These are phyloP conservation scores for Fusarium robinianum DNA, from an alignment of 2,329 filamentous ascomycete genomes.

Conservation along the genomic window DNA sequence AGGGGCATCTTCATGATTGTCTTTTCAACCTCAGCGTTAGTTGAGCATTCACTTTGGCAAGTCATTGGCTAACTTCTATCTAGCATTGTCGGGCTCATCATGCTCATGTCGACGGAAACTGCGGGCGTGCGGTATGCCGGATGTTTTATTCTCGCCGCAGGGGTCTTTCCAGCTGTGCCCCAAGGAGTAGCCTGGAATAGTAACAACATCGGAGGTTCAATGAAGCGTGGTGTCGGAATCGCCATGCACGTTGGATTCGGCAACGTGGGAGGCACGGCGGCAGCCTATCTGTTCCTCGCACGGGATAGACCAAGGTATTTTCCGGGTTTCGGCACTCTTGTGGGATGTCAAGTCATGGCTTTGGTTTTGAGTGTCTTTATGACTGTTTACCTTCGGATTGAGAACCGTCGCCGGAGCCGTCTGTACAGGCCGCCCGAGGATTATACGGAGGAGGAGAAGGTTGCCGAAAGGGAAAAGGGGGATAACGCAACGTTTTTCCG, in stretches of 20 bases:
- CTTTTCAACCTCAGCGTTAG: conserved; percentile 3
- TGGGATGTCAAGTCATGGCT: conserved; percentile 5
- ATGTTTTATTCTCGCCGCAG: conserved; percentile 7
- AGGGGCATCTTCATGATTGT: conserved; percentile 12
- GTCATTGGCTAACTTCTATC: no score
- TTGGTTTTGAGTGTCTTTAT: conserved; percentile 6
- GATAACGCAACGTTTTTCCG: conserved; percentile 14
- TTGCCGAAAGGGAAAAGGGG: conserved; percentile 1
- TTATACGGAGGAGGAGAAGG: conserved; percentile 5
- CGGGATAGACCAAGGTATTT: conserved; percentile 10
- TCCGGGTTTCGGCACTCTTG: conserved; percentile 6
- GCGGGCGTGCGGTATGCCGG: conserved; percentile 2
- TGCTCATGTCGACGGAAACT: background rate
- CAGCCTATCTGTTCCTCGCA: conserved; percentile 6
- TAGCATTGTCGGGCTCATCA: background rate
- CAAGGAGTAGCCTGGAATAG: conserved; percentile 16
- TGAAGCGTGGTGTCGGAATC: conserved; percentile 17
- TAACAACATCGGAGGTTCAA: conserved; percentile 16
- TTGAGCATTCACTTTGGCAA: no score
- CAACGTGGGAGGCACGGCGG: conserved; percentile 10
- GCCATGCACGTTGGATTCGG: conserved; percentile 17
- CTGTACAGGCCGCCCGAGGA: background rate
- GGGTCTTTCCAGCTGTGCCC: conserved; percentile 12
- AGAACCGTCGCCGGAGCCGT: conserved; percentile 14
- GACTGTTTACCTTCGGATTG: conserved; percentile 6